These are phyloP conservation scores for Alisma plantagoaquatica DNA, from an alignment of 106 monocot genomes.

Conservation along the genomic window DNA sequence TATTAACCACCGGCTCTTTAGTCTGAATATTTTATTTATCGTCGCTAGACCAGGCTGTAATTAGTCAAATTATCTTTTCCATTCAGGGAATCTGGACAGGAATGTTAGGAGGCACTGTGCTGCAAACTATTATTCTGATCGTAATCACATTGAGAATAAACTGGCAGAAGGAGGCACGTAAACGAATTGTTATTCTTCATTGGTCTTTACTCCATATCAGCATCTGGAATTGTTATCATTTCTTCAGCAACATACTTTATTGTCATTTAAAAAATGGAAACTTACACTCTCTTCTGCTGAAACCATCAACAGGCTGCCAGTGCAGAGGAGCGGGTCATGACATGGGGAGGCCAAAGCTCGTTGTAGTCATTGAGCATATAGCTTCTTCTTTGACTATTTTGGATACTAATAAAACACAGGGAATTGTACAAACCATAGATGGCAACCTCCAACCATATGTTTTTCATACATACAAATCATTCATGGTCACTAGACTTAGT, in stretches of 20 bases:
- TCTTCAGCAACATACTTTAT: background rate
- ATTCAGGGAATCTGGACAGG: constrained; percentile 84
- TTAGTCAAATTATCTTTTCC: background rate
- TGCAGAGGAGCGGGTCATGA: background rate
- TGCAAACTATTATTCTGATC: constrained; percentile 51
- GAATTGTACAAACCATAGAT: too few species aligned
- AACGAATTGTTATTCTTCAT: background rate
- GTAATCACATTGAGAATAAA: constrained; percentile 48
- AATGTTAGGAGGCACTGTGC: constrained; percentile 40
- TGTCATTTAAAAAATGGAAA: background rate
- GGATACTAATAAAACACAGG: too few species aligned
- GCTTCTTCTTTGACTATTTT: too few species aligned
- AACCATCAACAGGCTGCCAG: background rate
- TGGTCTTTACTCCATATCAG: background rate
- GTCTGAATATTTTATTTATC: background rate
- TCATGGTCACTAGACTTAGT: too few species aligned
- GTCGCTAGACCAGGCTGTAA: background rate
- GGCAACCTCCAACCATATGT: too few species aligned
- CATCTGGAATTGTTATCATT: background rate
- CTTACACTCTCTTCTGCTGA: background rate
- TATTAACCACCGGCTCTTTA: too few species aligned
- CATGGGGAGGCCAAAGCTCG: background rate
- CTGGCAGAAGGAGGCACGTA: constrained; percentile 65
- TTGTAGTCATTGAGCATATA: too few species aligned
- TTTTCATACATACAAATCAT: too few species aligned